phyloP scores from a whole-genome alignment of 345 rosid genomes.

The Ricinus communis region DNA sequence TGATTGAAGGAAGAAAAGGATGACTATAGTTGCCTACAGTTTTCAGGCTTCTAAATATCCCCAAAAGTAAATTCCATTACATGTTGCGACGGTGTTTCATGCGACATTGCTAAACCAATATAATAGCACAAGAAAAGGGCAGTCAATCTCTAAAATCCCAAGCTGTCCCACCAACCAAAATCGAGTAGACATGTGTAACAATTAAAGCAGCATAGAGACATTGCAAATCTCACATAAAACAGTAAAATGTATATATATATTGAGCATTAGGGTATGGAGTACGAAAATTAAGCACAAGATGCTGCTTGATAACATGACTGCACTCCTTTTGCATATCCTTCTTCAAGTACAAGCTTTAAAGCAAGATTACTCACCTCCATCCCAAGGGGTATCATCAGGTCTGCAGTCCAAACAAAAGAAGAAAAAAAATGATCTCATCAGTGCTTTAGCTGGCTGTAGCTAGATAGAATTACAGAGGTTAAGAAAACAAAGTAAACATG shows the following conservation, averaged over 20 bases:
- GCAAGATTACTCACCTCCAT: conserved; percentile 57
- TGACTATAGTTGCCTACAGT: not conserved
- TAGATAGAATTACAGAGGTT: conserved; percentile 13
- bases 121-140: not conserved
- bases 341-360: not conserved
- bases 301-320: not conserved
- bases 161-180: not conserved
- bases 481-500: not conserved
- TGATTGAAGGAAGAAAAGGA: not conserved
- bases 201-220: not conserved
- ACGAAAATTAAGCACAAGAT: not conserved
- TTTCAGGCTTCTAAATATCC: not conserved
- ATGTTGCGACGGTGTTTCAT: not conserved
- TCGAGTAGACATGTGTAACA: not conserved
- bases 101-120: not conserved
- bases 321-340: conserved; percentile 3
- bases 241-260: not conserved
- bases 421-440: not conserved
- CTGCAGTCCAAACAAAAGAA: conserved; percentile 44
- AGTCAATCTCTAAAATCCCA: not conserved
- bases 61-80: not conserved
- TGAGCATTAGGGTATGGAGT: not conserved
- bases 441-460: not conserved
- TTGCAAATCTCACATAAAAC: not conserved
- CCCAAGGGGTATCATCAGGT: conserved; percentile 82